phyloP scores from a whole-genome alignment of 306 rosid genomes.

The Lathyrus aphaca region DNA sequence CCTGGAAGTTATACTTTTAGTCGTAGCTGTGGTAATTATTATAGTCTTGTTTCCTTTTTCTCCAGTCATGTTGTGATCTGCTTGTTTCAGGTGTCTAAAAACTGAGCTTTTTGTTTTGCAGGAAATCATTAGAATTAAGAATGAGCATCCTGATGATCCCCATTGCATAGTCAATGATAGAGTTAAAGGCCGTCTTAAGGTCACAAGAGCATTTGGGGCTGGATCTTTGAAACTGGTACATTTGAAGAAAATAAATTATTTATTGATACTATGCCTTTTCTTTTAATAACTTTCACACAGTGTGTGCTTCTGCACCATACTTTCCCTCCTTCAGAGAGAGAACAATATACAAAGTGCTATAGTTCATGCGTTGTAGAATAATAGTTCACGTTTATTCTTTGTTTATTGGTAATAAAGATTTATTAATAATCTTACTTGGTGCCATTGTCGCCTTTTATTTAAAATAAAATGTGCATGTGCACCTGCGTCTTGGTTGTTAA shows the following conservation, averaged over 20 bases:
- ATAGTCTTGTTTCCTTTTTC: slow-evolving; percentile 17
- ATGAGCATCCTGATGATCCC: slow-evolving; percentile 92
- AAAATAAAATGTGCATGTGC: slow-evolving; percentile 2
- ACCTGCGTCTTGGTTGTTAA: not conserved
- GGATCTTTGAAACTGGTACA: slow-evolving; percentile 95
- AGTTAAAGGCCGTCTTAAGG: slow-evolving; percentile 97
- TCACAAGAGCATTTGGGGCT: slow-evolving; percentile 97
- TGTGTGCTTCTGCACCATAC: slow-evolving; percentile 27
- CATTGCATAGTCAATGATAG: slow-evolving; percentile 85
- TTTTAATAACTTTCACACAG: slow-evolving; percentile 3
- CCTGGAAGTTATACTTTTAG: slow-evolving; percentile 21
- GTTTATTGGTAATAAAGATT: not conserved
- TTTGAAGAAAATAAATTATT: slow-evolving; percentile 27
- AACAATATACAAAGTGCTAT: slow-evolving; percentile 14
- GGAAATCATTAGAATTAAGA: slow-evolving; percentile 90
- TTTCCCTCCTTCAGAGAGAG: slow-evolving; percentile 18
- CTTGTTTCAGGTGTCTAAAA: slow-evolving; percentile 35
- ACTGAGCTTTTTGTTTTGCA: slow-evolving; percentile 45
- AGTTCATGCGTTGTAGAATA: slow-evolving; percentile 17
- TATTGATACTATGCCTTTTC: slow-evolving; percentile 19
- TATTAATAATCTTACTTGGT: slow-evolving; percentile 26
- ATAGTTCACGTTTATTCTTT: slow-evolving; percentile 9
- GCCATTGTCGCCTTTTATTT: slow-evolving; percentile 14
- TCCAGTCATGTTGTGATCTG: slow-evolving; percentile 30
- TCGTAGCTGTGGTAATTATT: not conserved